phyloP scores from a whole-genome alignment of 2,329 filamentous ascomycete genomes.

The Aspergillus proliferans region DNA sequence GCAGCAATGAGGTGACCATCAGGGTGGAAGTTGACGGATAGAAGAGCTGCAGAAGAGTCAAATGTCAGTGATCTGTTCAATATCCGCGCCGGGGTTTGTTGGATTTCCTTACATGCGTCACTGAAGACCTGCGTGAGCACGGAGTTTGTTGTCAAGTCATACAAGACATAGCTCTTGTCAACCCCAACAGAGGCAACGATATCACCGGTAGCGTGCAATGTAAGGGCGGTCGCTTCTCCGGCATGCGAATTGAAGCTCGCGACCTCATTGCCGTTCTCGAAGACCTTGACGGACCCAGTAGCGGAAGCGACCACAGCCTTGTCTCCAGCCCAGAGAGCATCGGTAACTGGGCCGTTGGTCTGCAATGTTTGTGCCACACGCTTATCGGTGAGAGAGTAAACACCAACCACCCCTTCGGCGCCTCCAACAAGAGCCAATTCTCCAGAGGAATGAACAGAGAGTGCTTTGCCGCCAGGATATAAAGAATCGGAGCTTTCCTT shows the following conservation, averaged over 20 bases:
- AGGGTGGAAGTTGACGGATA: conserved; percentile 80
- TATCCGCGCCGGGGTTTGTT: neutral
- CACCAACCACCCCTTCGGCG: conserved; percentile 64
- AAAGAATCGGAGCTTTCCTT: conserved; percentile 50
- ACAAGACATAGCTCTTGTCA: conserved; percentile 89
- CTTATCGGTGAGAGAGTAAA: conserved; percentile 73
- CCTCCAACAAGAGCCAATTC: conserved; percentile 69
- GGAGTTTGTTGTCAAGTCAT: conserved; percentile 65
- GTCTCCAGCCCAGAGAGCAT: conserved; percentile 52
- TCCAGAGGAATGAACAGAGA: conserved; percentile 55
- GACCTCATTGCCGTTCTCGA: conserved; percentile 63
- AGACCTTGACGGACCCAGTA: conserved; percentile 73
- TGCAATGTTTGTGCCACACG: conserved; percentile 66
- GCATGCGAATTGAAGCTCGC: conserved; percentile 74
- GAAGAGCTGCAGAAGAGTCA: conserved; percentile 53
- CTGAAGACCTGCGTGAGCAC: conserved; percentile 73
- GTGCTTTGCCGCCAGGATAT: conserved; percentile 52
- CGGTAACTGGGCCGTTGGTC: conserved; percentile 60
- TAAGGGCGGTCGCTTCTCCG: conserved; percentile 69
- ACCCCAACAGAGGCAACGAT: conserved; percentile 80
- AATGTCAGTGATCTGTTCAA: conserved; percentile 1
- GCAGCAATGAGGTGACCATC: conserved; percentile 91
- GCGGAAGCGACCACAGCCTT: conserved; percentile 68
- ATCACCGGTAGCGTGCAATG: conserved; percentile 74
- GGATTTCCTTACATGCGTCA: conserved; percentile 61